Evolutionary conservation across 768 basidiomycete genomes (phyloP), one percentile per base, ranked within the genome.

Genomic region (Russula sp.): DNA sequence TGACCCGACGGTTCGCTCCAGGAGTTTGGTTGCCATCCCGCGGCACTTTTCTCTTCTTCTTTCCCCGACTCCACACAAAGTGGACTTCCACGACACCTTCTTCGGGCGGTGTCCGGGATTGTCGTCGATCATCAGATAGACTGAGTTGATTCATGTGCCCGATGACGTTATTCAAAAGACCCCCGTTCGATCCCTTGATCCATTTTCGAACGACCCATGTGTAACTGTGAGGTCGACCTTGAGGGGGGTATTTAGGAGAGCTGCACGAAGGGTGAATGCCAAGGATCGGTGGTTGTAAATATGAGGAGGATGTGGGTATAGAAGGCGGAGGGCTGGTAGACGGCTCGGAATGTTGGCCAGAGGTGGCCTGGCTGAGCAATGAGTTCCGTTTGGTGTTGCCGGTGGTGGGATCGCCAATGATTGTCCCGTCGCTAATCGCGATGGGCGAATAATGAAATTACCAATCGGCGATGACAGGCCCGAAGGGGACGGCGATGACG

Each of bases 131-230:
- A n/a, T 67, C 67, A 34, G 66, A 59, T 10, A 67, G 44, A 20
- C 34, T 38, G 13, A 68, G 57, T n/a, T 59, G 46, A 61, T 72
- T 74, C 63, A 80, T 71, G 62, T 74, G 76, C 34, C 76, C 79
- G 53, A 79, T 76, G 65, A 83, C 71, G 22, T 79, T 81, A 51
- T 81, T 74, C 16, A 84, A 57, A 44, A 83, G 71, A 42, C 82
- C 74, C 6, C 75, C 72, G 20, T 81, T 80, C 11, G 74, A 72
- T 28, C 80, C 81, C 72, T 92, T 93, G 68, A 87, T 72, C 92
- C 92, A 94, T 67, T 77, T 80, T 55, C 86, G 79, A 30, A 91
- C 84, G 22, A 88, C 78, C 91, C 91, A 94, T 6, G 88, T 83
- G 63, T 94, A 92, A 75, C 75, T 76, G 10, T 73, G 75, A 1